Percentiles rank a stretch among this genome's conserved stretches.
These are phyloP conservation scores for Hypericum perforatum DNA, from an alignment of 345 rosid species.

Conservation along the genomic window DNA sequence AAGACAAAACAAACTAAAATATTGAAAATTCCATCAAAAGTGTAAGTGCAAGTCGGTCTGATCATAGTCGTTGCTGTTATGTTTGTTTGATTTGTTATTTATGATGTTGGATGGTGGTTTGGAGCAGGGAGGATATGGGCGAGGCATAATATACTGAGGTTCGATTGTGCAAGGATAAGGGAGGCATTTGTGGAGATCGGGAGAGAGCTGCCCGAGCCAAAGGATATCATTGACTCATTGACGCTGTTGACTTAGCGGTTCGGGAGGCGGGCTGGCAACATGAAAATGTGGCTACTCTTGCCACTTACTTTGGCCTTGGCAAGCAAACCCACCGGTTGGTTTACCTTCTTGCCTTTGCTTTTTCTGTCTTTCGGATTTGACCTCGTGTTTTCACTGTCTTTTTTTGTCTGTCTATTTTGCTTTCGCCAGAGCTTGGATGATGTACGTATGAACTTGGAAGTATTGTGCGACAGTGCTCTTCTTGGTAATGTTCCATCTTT, in stretches of 20 bases:
- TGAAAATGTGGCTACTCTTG: constrained; percentile 97
- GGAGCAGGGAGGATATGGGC: constrained; percentile 85
- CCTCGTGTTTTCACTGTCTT: background rate
- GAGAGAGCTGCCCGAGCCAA: constrained; percentile 62
- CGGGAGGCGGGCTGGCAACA: constrained; percentile 85
- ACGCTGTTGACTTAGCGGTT: constrained; percentile 60
- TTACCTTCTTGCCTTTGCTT: constrained; percentile 3
- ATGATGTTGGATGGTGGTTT: background rate
- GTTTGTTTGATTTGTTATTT: background rate
- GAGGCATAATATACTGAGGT: constrained; percentile 78
- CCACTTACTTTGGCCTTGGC: constrained; percentile 77
- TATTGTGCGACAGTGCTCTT: constrained; percentile 85
- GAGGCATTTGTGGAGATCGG: constrained; percentile 73
- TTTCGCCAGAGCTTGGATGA: constrained; percentile 82
- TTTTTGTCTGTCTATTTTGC: constrained; percentile 5
- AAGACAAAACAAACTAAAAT: too few relatives aligned
- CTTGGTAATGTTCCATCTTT: constrained; percentile 43
- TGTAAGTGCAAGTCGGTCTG: too few relatives aligned
- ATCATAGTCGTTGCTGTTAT: too few relatives aligned
- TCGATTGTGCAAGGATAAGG: constrained; percentile 70
- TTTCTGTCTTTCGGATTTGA: constrained; percentile 4
- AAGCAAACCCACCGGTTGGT: constrained; percentile 71
- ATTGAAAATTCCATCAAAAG: too few relatives aligned
- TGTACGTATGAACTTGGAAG: constrained; percentile 90
- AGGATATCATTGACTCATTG: constrained; percentile 63